Conservation (phyloP, 1,284 basidiomycete genomes). For the Ceratobasidium sp. region DNA sequence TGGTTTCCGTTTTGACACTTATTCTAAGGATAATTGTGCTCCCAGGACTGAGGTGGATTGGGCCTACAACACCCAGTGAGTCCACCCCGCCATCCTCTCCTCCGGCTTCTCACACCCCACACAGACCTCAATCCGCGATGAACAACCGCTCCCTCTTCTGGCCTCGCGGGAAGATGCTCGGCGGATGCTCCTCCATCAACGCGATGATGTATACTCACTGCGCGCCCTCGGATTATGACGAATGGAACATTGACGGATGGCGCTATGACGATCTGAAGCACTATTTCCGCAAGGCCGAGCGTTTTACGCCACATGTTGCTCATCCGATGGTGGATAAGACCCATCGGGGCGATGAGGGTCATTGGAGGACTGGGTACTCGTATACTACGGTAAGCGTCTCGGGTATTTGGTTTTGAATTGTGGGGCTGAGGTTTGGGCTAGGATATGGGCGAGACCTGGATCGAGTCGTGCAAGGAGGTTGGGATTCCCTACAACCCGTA, state of each 20-base stretch:
- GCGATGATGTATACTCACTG: slow-evolving; percentile 52
- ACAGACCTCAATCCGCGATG: slow-evolving; percentile 52
- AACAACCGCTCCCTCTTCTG: slow-evolving; percentile 53
- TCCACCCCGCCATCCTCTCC: background rate
- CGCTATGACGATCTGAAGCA: slow-evolving; percentile 56
- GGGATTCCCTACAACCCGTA: slow-evolving; percentile 53
- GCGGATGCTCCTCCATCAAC: slow-evolving; percentile 57
- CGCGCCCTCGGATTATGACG: slow-evolving; percentile 58
- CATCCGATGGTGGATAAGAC: slow-evolving; percentile 47
- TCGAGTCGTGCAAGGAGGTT: slow-evolving; percentile 49
- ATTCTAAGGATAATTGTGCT: slow-evolving; percentile 17
- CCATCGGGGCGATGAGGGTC: slow-evolving; percentile 54
- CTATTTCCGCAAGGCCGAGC: slow-evolving; percentile 52
- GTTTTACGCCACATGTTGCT: slow-evolving; percentile 40
- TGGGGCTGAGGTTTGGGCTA: slow-evolving; percentile 37
- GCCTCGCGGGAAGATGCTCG: slow-evolving; percentile 59
- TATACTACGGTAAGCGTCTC: slow-evolving; percentile 45
- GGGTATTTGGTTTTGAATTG: slow-evolving; percentile 49
- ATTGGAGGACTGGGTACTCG: slow-evolving; percentile 51
- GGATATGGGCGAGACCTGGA: slow-evolving; percentile 43
- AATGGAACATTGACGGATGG: slow-evolving; percentile 63
- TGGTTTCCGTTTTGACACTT: background rate
- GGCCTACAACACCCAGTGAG: slow-evolving; percentile 54
- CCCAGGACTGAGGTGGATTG: slow-evolving; percentile 53
- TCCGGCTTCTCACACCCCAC: background rate